Conservation (phyloP, 2,329 filamentous ascomycete species). For the Malbranchea cinnamomea region DNA sequence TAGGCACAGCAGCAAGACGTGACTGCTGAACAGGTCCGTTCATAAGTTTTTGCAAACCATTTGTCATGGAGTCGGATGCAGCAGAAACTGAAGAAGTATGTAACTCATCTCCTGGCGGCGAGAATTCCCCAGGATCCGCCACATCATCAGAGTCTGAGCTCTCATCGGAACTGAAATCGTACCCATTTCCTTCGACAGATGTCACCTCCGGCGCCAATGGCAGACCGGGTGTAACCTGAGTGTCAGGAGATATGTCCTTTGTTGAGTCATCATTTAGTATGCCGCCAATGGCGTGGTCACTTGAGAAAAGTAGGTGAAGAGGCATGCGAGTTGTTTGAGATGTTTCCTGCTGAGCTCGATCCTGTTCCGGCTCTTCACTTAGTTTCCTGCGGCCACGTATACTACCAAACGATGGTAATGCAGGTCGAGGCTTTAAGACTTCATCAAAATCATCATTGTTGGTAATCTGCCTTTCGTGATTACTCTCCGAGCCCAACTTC, state of each 20-base stretch:
- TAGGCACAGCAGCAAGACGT: slow-evolving; percentile 19
- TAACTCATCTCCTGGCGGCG: slow-evolving; percentile 1
- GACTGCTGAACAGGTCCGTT: slow-evolving; percentile 5
- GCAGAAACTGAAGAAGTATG: slow-evolving; percentile 6
- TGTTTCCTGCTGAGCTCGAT: slow-evolving; percentile 17
- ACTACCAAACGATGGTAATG: slow-evolving; percentile 49
- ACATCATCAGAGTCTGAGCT: slow-evolving; percentile 29
- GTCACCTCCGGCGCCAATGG: slow-evolving; percentile 58
- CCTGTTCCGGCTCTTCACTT: slow-evolving; percentile 4
- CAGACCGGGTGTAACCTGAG: slow-evolving; percentile 33
- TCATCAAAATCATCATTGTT: slow-evolving; percentile 39
- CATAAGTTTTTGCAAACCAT: neutral
- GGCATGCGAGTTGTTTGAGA: slow-evolving; percentile 16
- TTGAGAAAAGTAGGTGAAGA: slow-evolving; percentile 30
- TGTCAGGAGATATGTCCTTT: slow-evolving; percentile 10
- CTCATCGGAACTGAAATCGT: slow-evolving; percentile 43
- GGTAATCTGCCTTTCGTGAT: slow-evolving; percentile 5
- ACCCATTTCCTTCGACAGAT: slow-evolving; percentile 50
- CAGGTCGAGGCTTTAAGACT: slow-evolving; percentile 42
- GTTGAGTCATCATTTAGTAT: slow-evolving; percentile 33
- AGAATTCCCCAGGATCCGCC: slow-evolving; percentile 7
- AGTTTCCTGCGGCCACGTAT: slow-evolving; percentile 32
- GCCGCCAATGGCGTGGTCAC: slow-evolving; percentile 36
- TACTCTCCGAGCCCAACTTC: slow-evolving; percentile 19
- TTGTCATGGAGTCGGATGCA: too few relatives aligned